Base-by-base conservation (phyloP, 495 filamentous ascomycete genomes). In the Cercophora sp. region DNA sequence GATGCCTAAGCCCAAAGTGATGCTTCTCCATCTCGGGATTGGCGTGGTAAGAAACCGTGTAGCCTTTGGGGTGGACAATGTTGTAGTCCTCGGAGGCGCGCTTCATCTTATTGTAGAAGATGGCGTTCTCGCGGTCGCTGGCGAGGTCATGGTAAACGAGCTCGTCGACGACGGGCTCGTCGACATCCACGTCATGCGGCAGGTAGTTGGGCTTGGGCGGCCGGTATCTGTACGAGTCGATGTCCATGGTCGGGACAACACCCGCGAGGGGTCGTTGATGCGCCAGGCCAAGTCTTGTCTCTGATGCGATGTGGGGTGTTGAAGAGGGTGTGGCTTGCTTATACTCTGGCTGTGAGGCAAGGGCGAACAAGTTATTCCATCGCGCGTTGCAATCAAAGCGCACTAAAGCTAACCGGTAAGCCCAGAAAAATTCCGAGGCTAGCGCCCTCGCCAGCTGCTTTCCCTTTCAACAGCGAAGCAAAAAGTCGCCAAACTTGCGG, bases 11-110 rank as follows among this genome's bases (percentile, higher is more conserved):
- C 53, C 93, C 93, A 62, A 98, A 98, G 67, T 98, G 93, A 66
- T 96, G 91, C 63, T 85, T 84, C 72, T 98, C 93, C 67, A 96
- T 93, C 44, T 87, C 82, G n/a, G 90, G 85, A 65, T 96, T 96
- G 64, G 89, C 88, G 69, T 98, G 93, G 77, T 88, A 97, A 34
- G 93, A 97, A n/a, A 98, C 91, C 20, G 73, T 87, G 66, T 89
- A 88, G 66, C 89, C 91, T 61, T 86, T 79, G 0, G 91, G 91
- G 5, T 83, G 80, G 32, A 79, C 75, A 58, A 96, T 88, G 64
- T 81, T 82, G 75, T 89, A 85, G 54, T 82, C 77, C 52, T 86
- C 77, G 27, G 86, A 84, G 62, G 85, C 78, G 47, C 77, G 68
- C 56, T 81, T 77, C 64, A 87, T 82, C 68, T 86, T 73, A 79